A percentile compares a stretch with the other conserved stretches of the same genome.
phyloP scores from a whole-genome alignment of 345 rosid genomes.

The Brassica cretica region DNA sequence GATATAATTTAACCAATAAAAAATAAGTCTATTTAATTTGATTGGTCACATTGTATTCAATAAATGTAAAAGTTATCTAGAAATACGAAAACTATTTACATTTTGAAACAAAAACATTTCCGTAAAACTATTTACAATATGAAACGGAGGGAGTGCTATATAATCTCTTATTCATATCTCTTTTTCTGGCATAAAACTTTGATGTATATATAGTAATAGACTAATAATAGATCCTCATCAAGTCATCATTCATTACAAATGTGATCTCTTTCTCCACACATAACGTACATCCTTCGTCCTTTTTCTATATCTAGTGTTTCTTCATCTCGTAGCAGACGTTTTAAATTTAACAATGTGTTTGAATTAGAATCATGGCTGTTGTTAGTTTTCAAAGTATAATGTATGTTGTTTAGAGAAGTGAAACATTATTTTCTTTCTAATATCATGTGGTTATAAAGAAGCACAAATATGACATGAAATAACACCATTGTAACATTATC shows the following conservation, averaged over 20 bases:
- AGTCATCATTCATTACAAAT: slow-evolving; percentile 20
- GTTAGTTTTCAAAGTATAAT: not conserved
- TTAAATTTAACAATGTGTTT: not conserved
- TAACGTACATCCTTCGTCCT: not conserved
- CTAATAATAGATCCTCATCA: slow-evolving; percentile 5
- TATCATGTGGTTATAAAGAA: not conserved
- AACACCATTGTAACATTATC: not conserved
- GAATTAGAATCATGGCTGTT: not conserved
- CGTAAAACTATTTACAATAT: too few species aligned
- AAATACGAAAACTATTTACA: too few species aligned
- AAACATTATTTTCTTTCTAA: not conserved
- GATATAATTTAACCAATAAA: too few species aligned
- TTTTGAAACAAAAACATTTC: too few species aligned
- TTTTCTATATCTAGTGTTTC: not conserved
- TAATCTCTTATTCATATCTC: slow-evolving; percentile 13
- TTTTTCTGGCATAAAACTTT: not conserved
- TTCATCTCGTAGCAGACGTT: not conserved
- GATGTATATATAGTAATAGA: not conserved
- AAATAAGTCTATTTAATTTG: too few species aligned
- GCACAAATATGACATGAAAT: not conserved
- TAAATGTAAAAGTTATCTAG: too few species aligned
- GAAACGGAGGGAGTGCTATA: too few species aligned
- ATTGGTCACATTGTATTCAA: too few species aligned
- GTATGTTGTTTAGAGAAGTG: not conserved
- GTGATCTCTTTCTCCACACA: slow-evolving; percentile 18